Percentiles rank a stretch among this genome's conserved stretches.
These are phyloP conservation scores for Tuber umbilicatum DNA, from an alignment of 495 filamentous ascomycete genomes.

Conservation along the genomic window DNA sequence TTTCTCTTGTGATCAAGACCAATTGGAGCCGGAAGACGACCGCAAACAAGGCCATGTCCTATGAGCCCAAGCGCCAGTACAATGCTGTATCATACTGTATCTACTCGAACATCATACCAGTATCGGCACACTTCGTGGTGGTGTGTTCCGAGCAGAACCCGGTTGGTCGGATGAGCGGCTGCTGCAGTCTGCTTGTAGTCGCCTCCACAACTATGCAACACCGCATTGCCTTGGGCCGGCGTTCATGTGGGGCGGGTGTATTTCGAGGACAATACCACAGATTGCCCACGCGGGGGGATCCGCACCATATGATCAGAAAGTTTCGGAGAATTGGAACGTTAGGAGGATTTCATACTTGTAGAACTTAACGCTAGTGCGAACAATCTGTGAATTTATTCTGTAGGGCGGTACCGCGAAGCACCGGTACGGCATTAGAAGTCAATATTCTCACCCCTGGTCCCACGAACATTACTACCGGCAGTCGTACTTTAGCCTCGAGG, in stretches of 20 bases:
- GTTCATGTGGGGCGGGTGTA: too few relatives aligned
- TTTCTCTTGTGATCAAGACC: not conserved
- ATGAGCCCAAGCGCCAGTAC: too few relatives aligned
- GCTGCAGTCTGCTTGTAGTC: too few relatives aligned
- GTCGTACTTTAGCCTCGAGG: not conserved
- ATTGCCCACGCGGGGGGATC: not conserved
- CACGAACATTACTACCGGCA: not conserved
- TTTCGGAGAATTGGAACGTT: not conserved
- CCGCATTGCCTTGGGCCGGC: too few relatives aligned
- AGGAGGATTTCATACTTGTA: not conserved
- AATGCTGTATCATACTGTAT: too few relatives aligned
- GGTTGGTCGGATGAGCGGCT: too few relatives aligned
- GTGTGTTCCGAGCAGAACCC: too few relatives aligned
- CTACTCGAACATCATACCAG: too few relatives aligned
- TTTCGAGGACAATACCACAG: not conserved
- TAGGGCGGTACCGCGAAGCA: not conserved
- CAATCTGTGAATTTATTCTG: not conserved
- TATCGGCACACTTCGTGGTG: too few relatives aligned
- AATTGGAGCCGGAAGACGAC: not conserved
- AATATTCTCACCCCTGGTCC: not conserved
- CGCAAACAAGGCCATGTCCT: not conserved
- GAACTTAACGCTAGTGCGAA: not conserved
- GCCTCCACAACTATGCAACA: too few relatives aligned
- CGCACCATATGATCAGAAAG: not conserved
- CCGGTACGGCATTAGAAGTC: not conserved